A percentile compares a stretch with the other conserved stretches of the same genome.
Conservation (phyloP, 2,329 filamentous ascomycete genomes). For the Alternaria arborescens region DNA sequence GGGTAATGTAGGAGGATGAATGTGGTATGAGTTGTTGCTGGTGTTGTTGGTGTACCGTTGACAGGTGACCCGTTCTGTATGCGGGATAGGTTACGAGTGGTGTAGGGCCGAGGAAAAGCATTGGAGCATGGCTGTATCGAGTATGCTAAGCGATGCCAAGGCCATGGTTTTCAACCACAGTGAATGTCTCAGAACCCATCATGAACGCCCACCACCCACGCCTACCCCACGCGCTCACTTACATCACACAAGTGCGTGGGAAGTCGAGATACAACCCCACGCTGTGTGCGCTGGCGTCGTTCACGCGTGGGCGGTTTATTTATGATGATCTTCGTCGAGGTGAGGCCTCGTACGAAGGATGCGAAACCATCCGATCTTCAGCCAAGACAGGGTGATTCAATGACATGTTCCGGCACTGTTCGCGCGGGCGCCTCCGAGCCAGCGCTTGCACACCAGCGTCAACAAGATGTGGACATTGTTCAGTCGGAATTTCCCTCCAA, state of each 20-base stretch:
- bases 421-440: slow-evolving; percentile 14
- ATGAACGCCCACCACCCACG: slow-evolving; percentile 13
- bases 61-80: slow-evolving; percentile 27
- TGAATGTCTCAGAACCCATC: slow-evolving; percentile 29
- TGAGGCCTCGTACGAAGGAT: slow-evolving; percentile 13
- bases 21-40: slow-evolving; percentile 2
- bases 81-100: slow-evolving; percentile 19
- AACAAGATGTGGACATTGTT: neutral
- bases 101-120: slow-evolving; percentile 18
- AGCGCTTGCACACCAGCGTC: slow-evolving; percentile 14
- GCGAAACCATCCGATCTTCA: slow-evolving; percentile 34
- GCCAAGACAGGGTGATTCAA: slow-evolving; percentile 36
- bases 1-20: slow-evolving; percentile 7
- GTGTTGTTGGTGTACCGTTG: slow-evolving; percentile 13
- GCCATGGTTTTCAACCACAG: slow-evolving; percentile 15
- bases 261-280: slow-evolving; percentile 17
- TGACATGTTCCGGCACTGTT: slow-evolving; percentile 9
- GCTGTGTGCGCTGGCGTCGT: slow-evolving; percentile 8
- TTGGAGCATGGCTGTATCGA: slow-evolving; percentile 14
- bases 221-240: slow-evolving; percentile 25
- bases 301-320: slow-evolving; percentile 11
- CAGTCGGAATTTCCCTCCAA: slow-evolving; percentile 21
- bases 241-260: slow-evolving; percentile 6
- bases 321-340: slow-evolving; percentile 12
- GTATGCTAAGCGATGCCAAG: slow-evolving; percentile 36